These are phyloP conservation scores for Neonectria sp. DNA, from an alignment of 2,329 filamentous ascomycete species.

Conservation along the genomic window DNA sequence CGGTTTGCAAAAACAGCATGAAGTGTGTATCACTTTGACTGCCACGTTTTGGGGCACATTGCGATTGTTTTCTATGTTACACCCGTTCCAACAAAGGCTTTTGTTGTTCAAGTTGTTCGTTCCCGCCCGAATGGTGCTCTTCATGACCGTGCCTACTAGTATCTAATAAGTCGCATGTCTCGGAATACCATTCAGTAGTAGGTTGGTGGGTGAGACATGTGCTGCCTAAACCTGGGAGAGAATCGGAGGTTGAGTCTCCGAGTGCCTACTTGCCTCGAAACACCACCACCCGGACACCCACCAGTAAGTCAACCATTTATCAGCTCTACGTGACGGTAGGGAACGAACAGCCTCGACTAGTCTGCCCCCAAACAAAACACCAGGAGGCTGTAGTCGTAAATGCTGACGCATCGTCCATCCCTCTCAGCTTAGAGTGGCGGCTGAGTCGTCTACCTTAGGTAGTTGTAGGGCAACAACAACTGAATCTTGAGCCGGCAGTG, in stretches of 20 bases:
- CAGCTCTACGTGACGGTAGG: background rate
- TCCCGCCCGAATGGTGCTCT: background rate
- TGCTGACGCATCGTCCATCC: conserved; percentile 27
- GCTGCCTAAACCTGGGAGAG: background rate
- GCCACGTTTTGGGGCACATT: conserved; percentile 17
- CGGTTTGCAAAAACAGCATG: background rate
- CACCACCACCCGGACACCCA: conserved; percentile 2
- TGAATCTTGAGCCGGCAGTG: conserved; percentile 11
- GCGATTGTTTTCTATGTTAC: background rate
- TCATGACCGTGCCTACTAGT: background rate
- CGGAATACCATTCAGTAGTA: background rate
- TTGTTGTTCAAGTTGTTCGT: background rate
- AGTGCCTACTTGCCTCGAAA: background rate
- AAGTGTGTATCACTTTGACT: background rate
- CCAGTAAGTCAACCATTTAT: background rate
- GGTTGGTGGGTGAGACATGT: background rate
- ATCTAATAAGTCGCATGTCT: background rate
- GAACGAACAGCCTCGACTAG: conserved; percentile 6
- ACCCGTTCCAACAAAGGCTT: conserved; percentile 1
- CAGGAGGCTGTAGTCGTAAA: conserved; percentile 21
- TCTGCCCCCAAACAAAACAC: conserved; percentile 2
- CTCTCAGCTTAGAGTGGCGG: conserved; percentile 1
- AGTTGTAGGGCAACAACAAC: background rate
- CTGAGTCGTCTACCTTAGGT: background rate
- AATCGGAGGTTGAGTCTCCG: background rate